Evolutionary conservation across 2,329 filamentous ascomycete genomes (phyloP).

Genomic region (Piedraia hortae): DNA sequence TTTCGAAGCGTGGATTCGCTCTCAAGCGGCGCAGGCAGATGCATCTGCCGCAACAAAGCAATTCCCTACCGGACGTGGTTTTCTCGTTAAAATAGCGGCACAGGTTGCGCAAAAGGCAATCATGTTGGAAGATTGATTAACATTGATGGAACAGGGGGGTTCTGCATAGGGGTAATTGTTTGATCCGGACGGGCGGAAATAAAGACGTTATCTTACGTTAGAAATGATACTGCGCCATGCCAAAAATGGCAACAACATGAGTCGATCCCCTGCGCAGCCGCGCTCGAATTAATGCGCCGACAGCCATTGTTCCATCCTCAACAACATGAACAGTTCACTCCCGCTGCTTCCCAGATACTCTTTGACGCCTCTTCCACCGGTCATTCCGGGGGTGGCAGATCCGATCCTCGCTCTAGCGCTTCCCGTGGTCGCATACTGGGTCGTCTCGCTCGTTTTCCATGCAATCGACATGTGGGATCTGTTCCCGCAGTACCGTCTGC

Average conservation of each 20-base stretch:
- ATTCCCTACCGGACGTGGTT: too few relatives aligned
- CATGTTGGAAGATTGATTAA: conserved; percentile 3
- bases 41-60: conserved; percentile 40
- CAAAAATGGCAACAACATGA: too few relatives aligned
- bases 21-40: conserved; percentile 46
- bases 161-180: too few relatives aligned
- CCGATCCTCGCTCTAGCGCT: conserved; percentile 47
- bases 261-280: too few relatives aligned
- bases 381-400: conserved; percentile 58
- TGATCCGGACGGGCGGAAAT: neutral
- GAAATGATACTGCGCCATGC: too few relatives aligned
- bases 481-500: conserved; percentile 73
- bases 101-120: conserved; percentile 10
- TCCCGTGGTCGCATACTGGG: conserved; percentile 72
- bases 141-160: too few relatives aligned
- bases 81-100: conserved; percentile 8
- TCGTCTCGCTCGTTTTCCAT: conserved; percentile 63
- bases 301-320: too few relatives aligned
- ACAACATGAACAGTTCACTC: too few relatives aligned
- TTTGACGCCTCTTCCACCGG: conserved; percentile 37
- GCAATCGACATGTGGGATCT: conserved; percentile 59
- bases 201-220: too few relatives aligned
- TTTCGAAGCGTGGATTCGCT: conserved; percentile 39
- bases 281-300: too few relatives aligned
- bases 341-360: conserved; percentile 70